Percentiles rank a stretch among this genome's conserved stretches.
These are phyloP conservation scores for Shiraia bambusicola DNA, from an alignment of 2,329 filamentous ascomycete genomes.

Conservation along the genomic window DNA sequence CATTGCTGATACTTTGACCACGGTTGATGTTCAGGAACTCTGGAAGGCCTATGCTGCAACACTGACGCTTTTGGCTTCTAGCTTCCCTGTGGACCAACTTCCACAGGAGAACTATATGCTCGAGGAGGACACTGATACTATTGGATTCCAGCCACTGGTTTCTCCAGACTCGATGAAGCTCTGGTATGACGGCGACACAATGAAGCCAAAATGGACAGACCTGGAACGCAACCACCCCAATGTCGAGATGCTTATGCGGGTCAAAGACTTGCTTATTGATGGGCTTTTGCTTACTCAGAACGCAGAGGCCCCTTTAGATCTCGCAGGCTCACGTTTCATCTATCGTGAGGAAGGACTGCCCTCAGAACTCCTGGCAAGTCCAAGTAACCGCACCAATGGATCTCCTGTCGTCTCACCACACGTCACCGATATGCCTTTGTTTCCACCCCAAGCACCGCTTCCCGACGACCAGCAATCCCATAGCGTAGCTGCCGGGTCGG, in stretches of 20 bases:
- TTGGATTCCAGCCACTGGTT: constrained; percentile 65
- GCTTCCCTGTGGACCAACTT: constrained; percentile 60
- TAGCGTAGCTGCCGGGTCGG: constrained; percentile 44
- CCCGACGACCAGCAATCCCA: constrained; percentile 41
- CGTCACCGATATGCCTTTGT: constrained; percentile 44
- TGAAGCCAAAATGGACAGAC: constrained; percentile 58
- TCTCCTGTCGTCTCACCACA: constrained; percentile 42
- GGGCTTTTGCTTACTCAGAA: constrained; percentile 60
- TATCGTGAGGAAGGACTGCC: constrained; percentile 57
- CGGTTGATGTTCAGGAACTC: constrained; percentile 60
- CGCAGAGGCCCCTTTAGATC: constrained; percentile 50
- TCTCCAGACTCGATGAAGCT: constrained; percentile 52
- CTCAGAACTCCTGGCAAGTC: constrained; percentile 52
- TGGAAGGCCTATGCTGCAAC: constrained; percentile 68
- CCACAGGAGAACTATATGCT: constrained; percentile 63
- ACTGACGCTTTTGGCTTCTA: constrained; percentile 59
- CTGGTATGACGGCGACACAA: constrained; percentile 51
- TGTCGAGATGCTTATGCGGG: constrained; percentile 66
- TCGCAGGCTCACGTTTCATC: constrained; percentile 54
- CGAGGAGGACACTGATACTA: constrained; percentile 66
- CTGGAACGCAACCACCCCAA: constrained; percentile 58
- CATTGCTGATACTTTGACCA: constrained; percentile 55
- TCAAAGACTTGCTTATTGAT: constrained; percentile 64
- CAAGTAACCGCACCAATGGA: constrained; percentile 42
- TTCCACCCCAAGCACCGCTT: constrained; percentile 27